Evolutionary conservation across 495 filamentous ascomycete species (phyloP).

Genomic region (Talaromyces adpressus): DNA sequence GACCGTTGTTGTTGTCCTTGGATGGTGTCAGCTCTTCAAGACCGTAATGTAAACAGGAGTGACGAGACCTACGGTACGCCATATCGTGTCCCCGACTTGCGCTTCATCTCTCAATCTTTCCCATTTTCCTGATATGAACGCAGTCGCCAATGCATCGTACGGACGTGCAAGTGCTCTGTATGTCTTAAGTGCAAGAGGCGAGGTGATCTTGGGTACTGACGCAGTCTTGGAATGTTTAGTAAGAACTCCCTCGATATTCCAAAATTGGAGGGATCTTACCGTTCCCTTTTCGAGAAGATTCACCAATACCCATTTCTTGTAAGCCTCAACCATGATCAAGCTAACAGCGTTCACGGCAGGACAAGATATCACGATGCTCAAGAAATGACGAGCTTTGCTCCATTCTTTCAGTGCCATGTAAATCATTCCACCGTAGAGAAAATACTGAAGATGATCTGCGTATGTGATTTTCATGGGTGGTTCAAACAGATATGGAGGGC

Average conservation of each 20-base stretch:
- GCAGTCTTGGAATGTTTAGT: conserved; percentile 25
- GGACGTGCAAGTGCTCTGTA: conserved; percentile 57
- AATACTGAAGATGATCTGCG: conserved; percentile 65
- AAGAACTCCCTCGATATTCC: neutral
- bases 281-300: conserved; percentile 65
- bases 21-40: conserved; percentile 8
- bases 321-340: conserved; percentile 79
- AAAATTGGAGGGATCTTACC: conserved; percentile 32
- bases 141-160: conserved; percentile 60
- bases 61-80: conserved; percentile 46
- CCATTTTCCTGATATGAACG: conserved; percentile 57
- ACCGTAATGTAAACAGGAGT: neutral
- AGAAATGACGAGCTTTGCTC: conserved; percentile 61
- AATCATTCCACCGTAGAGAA: conserved; percentile 68
- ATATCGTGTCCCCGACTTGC: conserved; percentile 46
- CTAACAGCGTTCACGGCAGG: conserved; percentile 54
- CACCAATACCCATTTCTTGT: conserved; percentile 90
- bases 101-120: conserved; percentile 52
- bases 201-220: conserved; percentile 36
- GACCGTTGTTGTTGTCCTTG: conserved; percentile 51
- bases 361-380: conserved; percentile 60
- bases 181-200: conserved; percentile 42
- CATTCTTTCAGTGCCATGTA: conserved; percentile 69
- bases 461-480: conserved; percentile 51
- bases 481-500: conserved; percentile 35